These are phyloP conservation scores for Alternaria burnsii DNA, from an alignment of 2,329 filamentous ascomycete genomes.

Conservation along the genomic window DNA sequence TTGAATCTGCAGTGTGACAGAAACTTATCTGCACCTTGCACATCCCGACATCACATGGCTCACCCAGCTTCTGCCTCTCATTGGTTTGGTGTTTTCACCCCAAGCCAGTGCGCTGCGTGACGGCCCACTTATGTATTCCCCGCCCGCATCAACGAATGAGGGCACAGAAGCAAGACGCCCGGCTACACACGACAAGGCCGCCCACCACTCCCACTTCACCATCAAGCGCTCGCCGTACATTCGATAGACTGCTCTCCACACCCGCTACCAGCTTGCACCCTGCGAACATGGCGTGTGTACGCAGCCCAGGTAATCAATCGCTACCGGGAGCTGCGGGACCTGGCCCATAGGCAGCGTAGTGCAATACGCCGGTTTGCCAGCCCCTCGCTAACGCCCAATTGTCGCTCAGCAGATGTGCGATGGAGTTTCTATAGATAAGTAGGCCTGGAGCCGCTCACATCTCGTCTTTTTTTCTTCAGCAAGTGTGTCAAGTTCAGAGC, in stretches of 20 bases:
- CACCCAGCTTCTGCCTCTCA: conserved; percentile 11
- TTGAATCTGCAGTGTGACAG: conserved; percentile 45
- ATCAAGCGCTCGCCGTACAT: conserved; percentile 47
- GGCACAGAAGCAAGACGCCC: conserved; percentile 26
- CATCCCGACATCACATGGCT: conserved; percentile 41
- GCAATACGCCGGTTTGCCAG: conserved; percentile 38
- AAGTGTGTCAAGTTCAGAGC: conserved; percentile 62
- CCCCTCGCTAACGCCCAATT: conserved; percentile 32
- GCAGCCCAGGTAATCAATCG: conserved; percentile 48
- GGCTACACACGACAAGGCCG: conserved; percentile 36
- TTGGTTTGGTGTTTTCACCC: conserved; percentile 44
- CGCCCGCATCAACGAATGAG: conserved; percentile 35
- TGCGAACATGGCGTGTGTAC: conserved; percentile 35
- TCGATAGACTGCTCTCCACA: conserved; percentile 49
- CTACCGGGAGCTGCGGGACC: conserved; percentile 36
- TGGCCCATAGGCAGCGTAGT: conserved; percentile 33
- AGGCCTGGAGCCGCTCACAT: conserved; percentile 35
- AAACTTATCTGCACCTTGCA: conserved; percentile 34
- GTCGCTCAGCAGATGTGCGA: conserved; percentile 35
- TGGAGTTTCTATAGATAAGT: conserved; percentile 46
- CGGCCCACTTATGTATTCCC: conserved; percentile 33
- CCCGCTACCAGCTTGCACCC: conserved; percentile 38
- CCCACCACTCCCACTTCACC: conserved; percentile 45
- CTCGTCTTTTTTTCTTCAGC: conserved; percentile 56
- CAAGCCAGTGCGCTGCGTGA: conserved; percentile 31